These are phyloP conservation scores for Colletotrichum limetticola DNA, from an alignment of 2,329 filamentous ascomycete species.

Conservation along the genomic window DNA sequence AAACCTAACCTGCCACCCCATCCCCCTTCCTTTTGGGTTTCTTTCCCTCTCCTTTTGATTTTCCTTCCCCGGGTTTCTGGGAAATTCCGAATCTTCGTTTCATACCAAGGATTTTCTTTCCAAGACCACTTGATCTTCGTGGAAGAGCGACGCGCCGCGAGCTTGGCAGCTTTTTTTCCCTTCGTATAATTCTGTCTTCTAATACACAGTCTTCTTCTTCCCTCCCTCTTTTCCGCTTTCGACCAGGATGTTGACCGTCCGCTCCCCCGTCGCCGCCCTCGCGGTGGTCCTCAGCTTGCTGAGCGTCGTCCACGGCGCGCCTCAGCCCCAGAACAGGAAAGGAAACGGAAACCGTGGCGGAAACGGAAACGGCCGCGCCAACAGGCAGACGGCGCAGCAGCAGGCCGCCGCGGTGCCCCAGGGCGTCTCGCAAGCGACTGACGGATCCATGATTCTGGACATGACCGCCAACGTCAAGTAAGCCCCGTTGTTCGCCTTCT, in stretches of 20 bases:
- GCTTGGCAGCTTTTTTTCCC: conserved; percentile 22
- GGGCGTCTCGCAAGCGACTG: conserved; percentile 56
- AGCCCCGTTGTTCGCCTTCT: conserved; percentile 20
- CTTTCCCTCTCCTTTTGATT: neutral
- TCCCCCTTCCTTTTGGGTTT: neutral
- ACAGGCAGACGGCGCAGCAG: conserved; percentile 41
- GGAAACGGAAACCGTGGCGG: conserved; percentile 19
- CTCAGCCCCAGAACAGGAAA: conserved; percentile 32
- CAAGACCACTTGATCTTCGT: conserved; percentile 24
- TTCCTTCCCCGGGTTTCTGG: conserved; percentile 27
- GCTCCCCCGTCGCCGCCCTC: conserved; percentile 28
- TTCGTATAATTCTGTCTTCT: neutral
- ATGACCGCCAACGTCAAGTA: conserved; percentile 65
- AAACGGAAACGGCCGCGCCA: conserved; percentile 17
- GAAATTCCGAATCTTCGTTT: conserved; percentile 22
- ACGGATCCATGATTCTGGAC: conserved; percentile 67
- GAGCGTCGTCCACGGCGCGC: conserved; percentile 29
- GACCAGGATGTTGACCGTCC: conserved; percentile 35
- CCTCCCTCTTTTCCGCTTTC: neutral
- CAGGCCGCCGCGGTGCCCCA: conserved; percentile 44
- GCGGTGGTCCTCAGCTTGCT: conserved; percentile 31
- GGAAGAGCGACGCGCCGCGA: conserved; percentile 25
- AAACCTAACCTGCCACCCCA: conserved; percentile 30
- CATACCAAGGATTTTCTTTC: neutral
- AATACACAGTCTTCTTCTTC: conserved; percentile 7